Evolutionary conservation across 441 rosid species (phyloP).

Genomic region (Populus hybrid): DNA sequence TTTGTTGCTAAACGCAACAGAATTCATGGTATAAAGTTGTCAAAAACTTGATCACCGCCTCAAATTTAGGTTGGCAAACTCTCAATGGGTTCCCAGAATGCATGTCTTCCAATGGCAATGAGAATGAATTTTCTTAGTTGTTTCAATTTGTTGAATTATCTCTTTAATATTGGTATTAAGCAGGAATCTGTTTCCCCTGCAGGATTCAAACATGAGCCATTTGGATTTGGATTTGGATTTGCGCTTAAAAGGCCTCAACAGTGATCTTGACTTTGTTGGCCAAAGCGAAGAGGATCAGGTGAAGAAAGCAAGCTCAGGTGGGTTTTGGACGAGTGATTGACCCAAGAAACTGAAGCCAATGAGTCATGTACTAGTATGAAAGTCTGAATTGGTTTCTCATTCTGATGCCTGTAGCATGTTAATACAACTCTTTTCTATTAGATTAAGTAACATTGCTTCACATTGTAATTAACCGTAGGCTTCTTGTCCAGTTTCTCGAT

Average conservation of each 20-base stretch:
- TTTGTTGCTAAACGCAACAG: too few relatives aligned
- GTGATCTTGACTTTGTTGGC: slow-evolving; percentile 18
- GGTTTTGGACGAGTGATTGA: slow-evolving; percentile 23
- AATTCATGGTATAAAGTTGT: too few relatives aligned
- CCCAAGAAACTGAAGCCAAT: too few relatives aligned
- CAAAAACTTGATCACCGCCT: too few relatives aligned
- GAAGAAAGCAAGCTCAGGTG: slow-evolving; percentile 26
- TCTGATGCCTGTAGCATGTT: background rate
- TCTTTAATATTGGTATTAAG: background rate
- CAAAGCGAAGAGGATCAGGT: slow-evolving; percentile 25
- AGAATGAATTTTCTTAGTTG: background rate
- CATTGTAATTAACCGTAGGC: slow-evolving; percentile 10
- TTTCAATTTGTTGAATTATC: background rate
- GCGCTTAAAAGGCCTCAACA: slow-evolving; percentile 49
- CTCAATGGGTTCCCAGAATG: background rate
- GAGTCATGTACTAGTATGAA: background rate
- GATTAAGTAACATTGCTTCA: background rate
- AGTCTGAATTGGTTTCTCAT: background rate
- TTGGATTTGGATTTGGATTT: slow-evolving; percentile 65
- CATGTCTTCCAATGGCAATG: background rate
- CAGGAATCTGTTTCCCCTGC: slow-evolving; percentile 21
- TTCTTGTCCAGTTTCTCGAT: background rate
- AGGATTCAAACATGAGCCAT: slow-evolving; percentile 49
- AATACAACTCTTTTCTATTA: too few relatives aligned
- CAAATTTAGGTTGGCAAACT: background rate